Evolutionary conservation across 1,139 yeast species (phyloP).

Genomic region (Yamadazyma diospyri): DNA sequence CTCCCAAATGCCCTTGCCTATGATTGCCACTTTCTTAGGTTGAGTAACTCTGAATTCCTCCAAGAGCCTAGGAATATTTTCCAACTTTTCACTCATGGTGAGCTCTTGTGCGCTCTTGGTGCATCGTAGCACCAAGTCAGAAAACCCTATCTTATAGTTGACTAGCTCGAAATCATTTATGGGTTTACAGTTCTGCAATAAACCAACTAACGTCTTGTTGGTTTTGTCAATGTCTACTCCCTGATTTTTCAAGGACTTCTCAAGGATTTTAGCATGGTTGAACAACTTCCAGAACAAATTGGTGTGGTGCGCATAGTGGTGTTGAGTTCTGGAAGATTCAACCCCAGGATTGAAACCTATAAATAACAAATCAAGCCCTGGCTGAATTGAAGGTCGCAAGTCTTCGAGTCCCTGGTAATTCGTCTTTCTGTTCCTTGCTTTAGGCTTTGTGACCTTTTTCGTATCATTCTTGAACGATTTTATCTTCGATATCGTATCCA

Average conservation of each 20-base stretch:
- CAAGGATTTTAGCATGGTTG: constrained; percentile 39
- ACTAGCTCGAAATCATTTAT: constrained; percentile 46
- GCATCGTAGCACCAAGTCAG: constrained; percentile 67
- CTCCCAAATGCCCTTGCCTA: constrained; percentile 85
- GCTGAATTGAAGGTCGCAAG: constrained; percentile 34
- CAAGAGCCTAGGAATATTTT: constrained; percentile 53
- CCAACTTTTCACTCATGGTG: constrained; percentile 47
- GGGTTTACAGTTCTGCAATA: constrained; percentile 44
- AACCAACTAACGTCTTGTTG: constrained; percentile 49
- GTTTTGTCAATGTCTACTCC: constrained; percentile 23
- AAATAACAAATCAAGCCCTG: constrained; percentile 44
- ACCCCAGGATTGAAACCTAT: constrained; percentile 77
- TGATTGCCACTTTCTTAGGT: constrained; percentile 50
- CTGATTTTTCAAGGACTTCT: constrained; percentile 14
- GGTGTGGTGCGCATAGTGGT: constrained; percentile 71
- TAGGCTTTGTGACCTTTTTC: constrained; percentile 2
- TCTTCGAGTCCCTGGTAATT: constrained; percentile 16
- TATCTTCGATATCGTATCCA: constrained; percentile 7
- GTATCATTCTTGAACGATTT: constrained; percentile 7
- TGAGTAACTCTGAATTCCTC: constrained; percentile 34
- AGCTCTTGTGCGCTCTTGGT: constrained; percentile 61
- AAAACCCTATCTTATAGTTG: constrained; percentile 58
- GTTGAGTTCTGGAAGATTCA: constrained; percentile 60
- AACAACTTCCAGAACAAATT: constrained; percentile 70
- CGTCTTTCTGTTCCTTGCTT: constrained; percentile 1